These are phyloP conservation scores for Leccinum fibrillosum DNA, from an alignment of 768 basidiomycete species.

Conservation along the genomic window DNA sequence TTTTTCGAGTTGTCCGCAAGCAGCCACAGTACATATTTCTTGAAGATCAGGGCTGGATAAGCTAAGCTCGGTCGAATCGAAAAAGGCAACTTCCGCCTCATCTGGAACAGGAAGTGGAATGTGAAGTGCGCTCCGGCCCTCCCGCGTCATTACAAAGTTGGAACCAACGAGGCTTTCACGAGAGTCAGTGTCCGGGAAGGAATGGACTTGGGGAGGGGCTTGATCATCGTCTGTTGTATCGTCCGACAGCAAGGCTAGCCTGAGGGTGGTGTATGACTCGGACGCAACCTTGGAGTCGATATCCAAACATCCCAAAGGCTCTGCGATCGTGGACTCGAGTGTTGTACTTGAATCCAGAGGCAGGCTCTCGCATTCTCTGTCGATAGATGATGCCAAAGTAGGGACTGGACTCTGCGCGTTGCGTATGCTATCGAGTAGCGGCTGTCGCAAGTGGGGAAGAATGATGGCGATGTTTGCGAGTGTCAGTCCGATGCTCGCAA, in stretches of 20 bases:
- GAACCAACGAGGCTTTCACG: neutral
- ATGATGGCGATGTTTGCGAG: constrained; percentile 23
- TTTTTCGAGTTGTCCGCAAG: neutral
- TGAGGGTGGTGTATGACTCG: neutral
- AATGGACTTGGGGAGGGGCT: neutral
- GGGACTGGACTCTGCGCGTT: neutral
- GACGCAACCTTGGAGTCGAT: neutral
- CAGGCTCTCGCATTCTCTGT: neutral
- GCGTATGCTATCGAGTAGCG: constrained; percentile 13
- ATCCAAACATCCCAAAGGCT: neutral
- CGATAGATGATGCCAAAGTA: neutral
- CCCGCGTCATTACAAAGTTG: neutral
- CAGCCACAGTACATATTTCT: neutral
- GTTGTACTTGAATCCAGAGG: neutral
- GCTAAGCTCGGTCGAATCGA: constrained; percentile 1
- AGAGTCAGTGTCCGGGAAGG: neutral
- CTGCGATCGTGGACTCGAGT: neutral
- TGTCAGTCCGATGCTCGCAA: constrained; percentile 26
- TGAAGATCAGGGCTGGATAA: neutral
- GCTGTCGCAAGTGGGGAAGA: constrained; percentile 23
- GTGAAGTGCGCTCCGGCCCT: constrained; percentile 1
- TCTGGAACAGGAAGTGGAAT: constrained; percentile 17
- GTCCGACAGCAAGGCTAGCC: neutral
- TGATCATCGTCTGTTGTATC: neutral
- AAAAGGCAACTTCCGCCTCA: constrained; percentile 15